phyloP scores from a whole-genome alignment of 345 rosid genomes.

The Microthlaspi erraticum region DNA sequence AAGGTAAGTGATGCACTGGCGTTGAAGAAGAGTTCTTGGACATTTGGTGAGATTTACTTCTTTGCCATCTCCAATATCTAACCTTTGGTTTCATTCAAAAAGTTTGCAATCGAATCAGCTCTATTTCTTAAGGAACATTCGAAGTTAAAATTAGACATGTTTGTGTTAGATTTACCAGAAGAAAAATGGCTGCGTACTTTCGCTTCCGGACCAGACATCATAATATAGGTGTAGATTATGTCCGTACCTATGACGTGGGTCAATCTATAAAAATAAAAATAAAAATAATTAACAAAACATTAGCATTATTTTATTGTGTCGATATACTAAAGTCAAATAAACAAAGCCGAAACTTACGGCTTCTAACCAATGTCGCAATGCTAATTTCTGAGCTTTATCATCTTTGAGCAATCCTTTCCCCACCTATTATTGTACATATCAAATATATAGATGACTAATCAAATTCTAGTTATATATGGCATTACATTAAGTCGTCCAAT shows the following conservation, averaged over 20 bases:
- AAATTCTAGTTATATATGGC: constrained; percentile 5
- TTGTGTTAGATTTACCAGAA: constrained; percentile 55
- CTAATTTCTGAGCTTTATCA: constrained; percentile 87
- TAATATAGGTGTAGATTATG: constrained; percentile 72
- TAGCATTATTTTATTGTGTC: neutral
- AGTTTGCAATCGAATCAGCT: constrained; percentile 10
- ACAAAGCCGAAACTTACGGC: constrained; percentile 66
- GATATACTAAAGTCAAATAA: neutral
- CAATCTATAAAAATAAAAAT: constrained; percentile 54
- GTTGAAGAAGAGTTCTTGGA: constrained; percentile 56
- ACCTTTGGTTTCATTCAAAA: constrained; percentile 50
- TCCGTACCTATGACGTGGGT: constrained; percentile 88
- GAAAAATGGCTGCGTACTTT: constrained; percentile 73
- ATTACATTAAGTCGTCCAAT: neutral
- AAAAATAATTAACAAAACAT: neutral
- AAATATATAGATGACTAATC: neutral
- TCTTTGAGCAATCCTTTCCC: constrained; percentile 90
- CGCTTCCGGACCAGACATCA: constrained; percentile 63
- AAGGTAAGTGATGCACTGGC: constrained; percentile 75
- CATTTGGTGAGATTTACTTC: constrained; percentile 61
- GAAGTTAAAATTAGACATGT: neutral
- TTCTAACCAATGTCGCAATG: constrained; percentile 96
- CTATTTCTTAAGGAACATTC: neutral
- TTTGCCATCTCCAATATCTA: constrained; percentile 84
- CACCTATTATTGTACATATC: constrained; percentile 50